Evolutionary conservation across 768 basidiomycete genomes (phyloP).

Genomic region (Trametes villosa): DNA sequence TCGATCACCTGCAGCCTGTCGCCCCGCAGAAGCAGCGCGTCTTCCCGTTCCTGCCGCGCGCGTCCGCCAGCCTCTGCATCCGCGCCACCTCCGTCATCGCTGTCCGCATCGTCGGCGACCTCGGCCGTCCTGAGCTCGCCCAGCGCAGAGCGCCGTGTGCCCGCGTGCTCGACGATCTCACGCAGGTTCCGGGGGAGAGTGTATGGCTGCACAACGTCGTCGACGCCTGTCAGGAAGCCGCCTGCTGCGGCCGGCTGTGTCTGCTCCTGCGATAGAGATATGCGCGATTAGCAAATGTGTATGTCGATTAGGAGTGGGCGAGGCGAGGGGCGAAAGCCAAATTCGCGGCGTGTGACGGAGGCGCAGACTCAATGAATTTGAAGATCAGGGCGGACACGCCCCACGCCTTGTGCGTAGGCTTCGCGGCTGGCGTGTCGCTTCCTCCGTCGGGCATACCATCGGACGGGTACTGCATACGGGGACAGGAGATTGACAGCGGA

Average conservation of each 20-base stretch:
- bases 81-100: background rate
- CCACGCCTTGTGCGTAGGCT: no score
- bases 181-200: conserved; percentile 64
- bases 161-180: conserved; percentile 25
- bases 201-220: conserved; percentile 75
- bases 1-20: conserved; percentile 4
- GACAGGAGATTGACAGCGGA: no score
- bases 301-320: no score
- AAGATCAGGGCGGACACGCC: no score
- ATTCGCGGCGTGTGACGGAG: no score
- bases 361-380: no score
- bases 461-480: no score
- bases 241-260: conserved; percentile 41
- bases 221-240: conserved; percentile 69
- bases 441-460: no score
- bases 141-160: conserved; percentile 12
- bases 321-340: no score
- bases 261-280: conserved; percentile 19
- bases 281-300: background rate
- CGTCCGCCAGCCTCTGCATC: conserved; percentile 30
- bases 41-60: background rate
- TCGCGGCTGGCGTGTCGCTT: no score
- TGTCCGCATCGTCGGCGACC: background rate
- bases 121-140: conserved; percentile 12
- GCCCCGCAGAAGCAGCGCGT: background rate